A percentile compares a stretch with the other conserved stretches of the same genome.
Conservation (phyloP, 441 rosid species). For the Jatropha podagrica region DNA sequence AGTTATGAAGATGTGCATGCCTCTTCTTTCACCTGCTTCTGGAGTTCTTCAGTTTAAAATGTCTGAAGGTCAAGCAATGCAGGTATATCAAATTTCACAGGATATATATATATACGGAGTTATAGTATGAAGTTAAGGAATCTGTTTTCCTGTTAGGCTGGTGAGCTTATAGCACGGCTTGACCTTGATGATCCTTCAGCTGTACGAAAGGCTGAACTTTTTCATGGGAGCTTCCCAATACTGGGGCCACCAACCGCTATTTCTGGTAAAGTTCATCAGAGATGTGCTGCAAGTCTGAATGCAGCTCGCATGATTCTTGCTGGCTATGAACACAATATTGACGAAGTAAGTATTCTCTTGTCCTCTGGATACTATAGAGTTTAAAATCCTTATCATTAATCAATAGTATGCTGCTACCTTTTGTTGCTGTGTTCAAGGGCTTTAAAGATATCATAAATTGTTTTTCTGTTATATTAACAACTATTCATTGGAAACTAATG, state of each 20-base stretch:
- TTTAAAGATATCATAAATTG: not conserved
- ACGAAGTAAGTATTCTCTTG: slow-evolving; percentile 60
- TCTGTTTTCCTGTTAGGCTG: slow-evolving; percentile 61
- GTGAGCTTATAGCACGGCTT: slow-evolving; percentile 97
- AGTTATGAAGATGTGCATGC: slow-evolving; percentile 99
- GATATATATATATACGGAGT: not conserved
- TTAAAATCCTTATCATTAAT: slow-evolving; percentile 16
- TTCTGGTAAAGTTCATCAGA: slow-evolving; percentile 98
- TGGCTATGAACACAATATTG: slow-evolving; percentile 93
- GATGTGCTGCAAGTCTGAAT: slow-evolving; percentile 94
- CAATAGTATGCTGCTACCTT: not conserved
- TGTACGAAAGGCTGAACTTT: slow-evolving; percentile 97
- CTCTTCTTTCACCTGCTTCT: slow-evolving; percentile 99
- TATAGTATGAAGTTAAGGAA: slow-evolving; percentile 19
- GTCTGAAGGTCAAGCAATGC: slow-evolving; percentile 99
- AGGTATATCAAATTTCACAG: slow-evolving; percentile 52
- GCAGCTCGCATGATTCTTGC: slow-evolving; percentile 99
- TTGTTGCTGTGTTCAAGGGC: not conserved
- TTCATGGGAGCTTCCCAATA: slow-evolving; percentile 87
- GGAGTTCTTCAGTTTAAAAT: slow-evolving; percentile 82
- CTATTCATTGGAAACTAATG: slow-evolving; percentile 11
- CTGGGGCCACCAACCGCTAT: slow-evolving; percentile 96
- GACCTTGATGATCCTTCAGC: slow-evolving; percentile 99
- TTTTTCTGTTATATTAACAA: not conserved
- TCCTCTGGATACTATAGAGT: slow-evolving; percentile 13